phyloP scores from a whole-genome alignment of 257 asterid genomes.

The Primulina eburnea region DNA sequence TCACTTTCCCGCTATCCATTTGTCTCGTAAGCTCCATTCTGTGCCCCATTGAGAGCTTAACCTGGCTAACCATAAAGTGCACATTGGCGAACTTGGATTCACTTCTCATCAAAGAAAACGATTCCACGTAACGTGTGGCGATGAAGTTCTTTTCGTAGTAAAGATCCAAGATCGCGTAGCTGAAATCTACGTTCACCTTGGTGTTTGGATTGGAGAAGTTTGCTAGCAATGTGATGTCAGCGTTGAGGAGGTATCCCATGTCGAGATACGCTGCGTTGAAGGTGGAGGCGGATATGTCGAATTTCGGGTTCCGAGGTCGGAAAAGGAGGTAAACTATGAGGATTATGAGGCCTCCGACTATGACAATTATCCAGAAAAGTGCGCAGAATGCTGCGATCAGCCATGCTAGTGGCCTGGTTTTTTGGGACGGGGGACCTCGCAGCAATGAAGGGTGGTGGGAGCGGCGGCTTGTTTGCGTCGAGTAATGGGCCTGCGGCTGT shows the following conservation, averaged over 20 bases:
- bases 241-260: slow-evolving; percentile 80
- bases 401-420: slow-evolving; percentile 69
- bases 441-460: slow-evolving; percentile 23
- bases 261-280: slow-evolving; percentile 93
- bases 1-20: slow-evolving; percentile 57
- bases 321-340: slow-evolving; percentile 68
- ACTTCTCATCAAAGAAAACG: slow-evolving; percentile 47
- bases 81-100: slow-evolving; percentile 56
- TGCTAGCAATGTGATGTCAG: slow-evolving; percentile 66
- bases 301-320: slow-evolving; percentile 72
- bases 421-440: slow-evolving; percentile 28
- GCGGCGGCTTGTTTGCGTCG: not conserved
- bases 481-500: no score
- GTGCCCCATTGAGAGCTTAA: slow-evolving; percentile 45
- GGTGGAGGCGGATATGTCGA: slow-evolving; percentile 65
- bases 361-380: slow-evolving; percentile 78
- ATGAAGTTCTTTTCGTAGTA: slow-evolving; percentile 44
- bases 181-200: slow-evolving; percentile 70
- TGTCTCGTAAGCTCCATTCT: slow-evolving; percentile 55
- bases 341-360: slow-evolving; percentile 66
- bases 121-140: slow-evolving; percentile 58
- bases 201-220: slow-evolving; percentile 91
- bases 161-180: slow-evolving; percentile 55
- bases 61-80: slow-evolving; percentile 75
- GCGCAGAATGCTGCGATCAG: slow-evolving; percentile 67